A percentile compares a stretch with the other conserved stretches of the same genome.
Conservation (phyloP, 345 rosid species). For the Acer campestre region DNA sequence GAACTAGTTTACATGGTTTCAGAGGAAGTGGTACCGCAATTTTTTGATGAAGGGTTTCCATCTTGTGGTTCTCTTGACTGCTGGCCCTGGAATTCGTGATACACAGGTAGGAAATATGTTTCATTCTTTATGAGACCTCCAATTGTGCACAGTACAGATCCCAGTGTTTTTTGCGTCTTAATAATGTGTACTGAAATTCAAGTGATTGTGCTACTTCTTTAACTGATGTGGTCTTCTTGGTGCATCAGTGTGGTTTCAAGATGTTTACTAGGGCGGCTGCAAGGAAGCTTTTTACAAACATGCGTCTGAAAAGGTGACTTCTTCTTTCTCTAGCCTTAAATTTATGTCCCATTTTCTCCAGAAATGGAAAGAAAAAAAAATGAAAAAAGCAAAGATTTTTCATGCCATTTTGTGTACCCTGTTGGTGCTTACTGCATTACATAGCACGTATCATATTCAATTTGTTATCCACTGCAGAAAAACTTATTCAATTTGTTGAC, state of each 20-base stretch:
- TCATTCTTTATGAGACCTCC: neutral
- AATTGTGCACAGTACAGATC: neutral
- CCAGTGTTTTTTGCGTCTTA: neutral
- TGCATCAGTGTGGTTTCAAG: conserved; percentile 94
- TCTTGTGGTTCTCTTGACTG: conserved; percentile 78
- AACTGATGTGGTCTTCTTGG: conserved; percentile 11
- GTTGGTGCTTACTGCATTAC: neutral
- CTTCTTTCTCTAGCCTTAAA: neutral
- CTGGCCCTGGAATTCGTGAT: conserved; percentile 97
- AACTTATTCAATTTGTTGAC: neutral
- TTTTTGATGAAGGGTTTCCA: conserved; percentile 98
- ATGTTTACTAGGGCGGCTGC: conserved; percentile 99
- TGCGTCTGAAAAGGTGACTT: conserved; percentile 77
- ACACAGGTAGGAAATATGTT: conserved; percentile 61
- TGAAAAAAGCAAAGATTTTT: neutral
- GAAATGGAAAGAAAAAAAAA: neutral
- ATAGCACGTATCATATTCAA: neutral
- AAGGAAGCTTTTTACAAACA: conserved; percentile 81
- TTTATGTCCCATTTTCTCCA: neutral
- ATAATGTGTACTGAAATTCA: neutral
- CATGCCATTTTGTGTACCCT: neutral
- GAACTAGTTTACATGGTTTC: conserved; percentile 34
- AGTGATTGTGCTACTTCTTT: neutral
- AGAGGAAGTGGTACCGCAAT: conserved; percentile 99
- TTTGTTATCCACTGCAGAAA: neutral